phyloP scores from a whole-genome alignment of 805 yeast genomes.

The Kregervanrija delftensis region DNA sequence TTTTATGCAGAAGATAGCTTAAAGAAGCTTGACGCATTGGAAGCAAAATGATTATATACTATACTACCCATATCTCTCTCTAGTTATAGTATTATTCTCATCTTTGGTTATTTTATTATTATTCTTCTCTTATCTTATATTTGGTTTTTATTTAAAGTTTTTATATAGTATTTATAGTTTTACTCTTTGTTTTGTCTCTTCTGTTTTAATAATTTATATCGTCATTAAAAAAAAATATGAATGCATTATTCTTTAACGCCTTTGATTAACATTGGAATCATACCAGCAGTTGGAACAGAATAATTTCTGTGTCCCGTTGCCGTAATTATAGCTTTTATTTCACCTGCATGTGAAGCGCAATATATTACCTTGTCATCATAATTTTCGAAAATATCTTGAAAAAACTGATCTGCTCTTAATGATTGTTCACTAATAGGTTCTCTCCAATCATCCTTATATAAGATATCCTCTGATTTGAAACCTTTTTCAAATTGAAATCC shows the following conservation, averaged over 20 bases:
- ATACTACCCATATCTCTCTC: neutral
- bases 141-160: too few relatives aligned
- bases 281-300: conserved; percentile 58
- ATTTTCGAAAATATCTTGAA: conserved; percentile 33
- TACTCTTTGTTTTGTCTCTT: too few relatives aligned
- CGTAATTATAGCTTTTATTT: conserved; percentile 43
- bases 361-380: conserved; percentile 32
- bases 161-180: too few relatives aligned
- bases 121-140: too few relatives aligned
- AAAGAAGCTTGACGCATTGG: conserved; percentile 7
- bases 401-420: conserved; percentile 38
- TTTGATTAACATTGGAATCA: conserved; percentile 52
- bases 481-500: conserved; percentile 39
- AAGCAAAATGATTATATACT: conserved; percentile 1
- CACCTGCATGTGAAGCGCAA: conserved; percentile 57
- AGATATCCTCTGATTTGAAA: conserved; percentile 42
- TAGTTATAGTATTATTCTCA: too few relatives aligned
- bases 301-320: conserved; percentile 50
- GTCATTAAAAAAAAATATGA: too few relatives aligned
- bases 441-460: conserved; percentile 37
- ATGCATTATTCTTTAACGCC: conserved; percentile 23
- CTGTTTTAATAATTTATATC: too few relatives aligned
- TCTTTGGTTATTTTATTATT: too few relatives aligned
- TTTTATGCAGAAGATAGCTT: conserved; percentile 64
- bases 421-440: conserved; percentile 47